Conservation (phyloP, 495 filamentous ascomycete genomes). For the Tetracladium marchalianum region DNA sequence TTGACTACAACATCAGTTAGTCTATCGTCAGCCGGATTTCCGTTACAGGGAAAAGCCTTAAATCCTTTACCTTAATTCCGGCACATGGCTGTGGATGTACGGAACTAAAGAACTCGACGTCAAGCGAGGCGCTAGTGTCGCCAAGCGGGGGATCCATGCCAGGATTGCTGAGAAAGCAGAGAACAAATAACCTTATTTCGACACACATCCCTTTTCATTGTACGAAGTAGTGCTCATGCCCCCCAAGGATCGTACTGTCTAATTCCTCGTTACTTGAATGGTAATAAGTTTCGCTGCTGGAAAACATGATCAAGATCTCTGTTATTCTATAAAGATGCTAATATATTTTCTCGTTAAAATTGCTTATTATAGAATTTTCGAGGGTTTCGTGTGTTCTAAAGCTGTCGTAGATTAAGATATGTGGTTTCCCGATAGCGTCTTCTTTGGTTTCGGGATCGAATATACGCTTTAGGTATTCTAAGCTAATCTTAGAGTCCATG, state of each 20-base stretch:
- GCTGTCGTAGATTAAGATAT: not conserved
- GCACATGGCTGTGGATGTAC: too few species aligned
- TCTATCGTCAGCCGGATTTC: constrained; percentile 5
- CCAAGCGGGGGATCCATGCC: too few species aligned
- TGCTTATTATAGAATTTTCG: not conserved
- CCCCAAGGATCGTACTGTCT: not conserved
- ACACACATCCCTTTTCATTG: too few species aligned
- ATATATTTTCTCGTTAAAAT: not conserved
- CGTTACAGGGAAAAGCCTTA: too few species aligned
- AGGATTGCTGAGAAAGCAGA: too few species aligned
- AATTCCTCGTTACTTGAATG: not conserved
- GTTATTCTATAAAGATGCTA: not conserved
- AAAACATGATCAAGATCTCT: not conserved
- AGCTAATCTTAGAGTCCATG: too few species aligned
- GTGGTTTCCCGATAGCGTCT: not conserved
- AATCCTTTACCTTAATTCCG: too few species aligned
- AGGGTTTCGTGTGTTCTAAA: not conserved
- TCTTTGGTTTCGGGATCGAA: not conserved
- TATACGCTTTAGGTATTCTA: too few species aligned
- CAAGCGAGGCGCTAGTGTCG: too few species aligned
- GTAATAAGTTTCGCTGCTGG: not conserved
- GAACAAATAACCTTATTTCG: too few species aligned
- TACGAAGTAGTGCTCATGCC: too few species aligned
- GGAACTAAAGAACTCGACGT: too few species aligned
- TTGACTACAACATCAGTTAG: constrained; percentile 6